phyloP scores from a whole-genome alignment of 2,329 filamentous ascomycete species.

The Aureobasidium sp. region DNA sequence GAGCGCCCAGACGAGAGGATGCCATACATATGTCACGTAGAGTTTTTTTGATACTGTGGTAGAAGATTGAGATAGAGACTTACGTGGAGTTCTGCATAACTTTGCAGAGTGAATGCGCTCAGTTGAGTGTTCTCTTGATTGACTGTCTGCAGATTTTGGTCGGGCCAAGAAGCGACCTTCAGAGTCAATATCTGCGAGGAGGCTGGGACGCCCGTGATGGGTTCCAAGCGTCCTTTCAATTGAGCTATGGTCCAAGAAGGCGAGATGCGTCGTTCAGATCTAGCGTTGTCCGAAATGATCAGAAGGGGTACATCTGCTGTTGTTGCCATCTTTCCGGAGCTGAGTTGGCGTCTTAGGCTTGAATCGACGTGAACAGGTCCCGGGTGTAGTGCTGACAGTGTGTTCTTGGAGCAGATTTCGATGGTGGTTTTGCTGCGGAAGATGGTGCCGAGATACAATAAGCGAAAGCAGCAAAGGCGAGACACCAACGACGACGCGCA shows the following conservation, averaged over 20 bases:
- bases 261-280: slow-evolving; percentile 90
- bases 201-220: slow-evolving; percentile 92
- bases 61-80: slow-evolving; percentile 46
- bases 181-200: slow-evolving; percentile 79
- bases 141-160: slow-evolving; percentile 70
- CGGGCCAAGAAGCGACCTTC: slow-evolving; percentile 68
- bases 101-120: slow-evolving; percentile 70
- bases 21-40: background rate
- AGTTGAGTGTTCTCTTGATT: slow-evolving; percentile 78
- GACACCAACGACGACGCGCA: background rate
- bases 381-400: background rate
- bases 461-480: background rate
- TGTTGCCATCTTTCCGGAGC: slow-evolving; percentile 19
- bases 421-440: background rate
- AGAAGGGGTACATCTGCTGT: slow-evolving; percentile 81
- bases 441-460: background rate
- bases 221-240: slow-evolving; percentile 89
- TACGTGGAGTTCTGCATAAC: slow-evolving; percentile 85
- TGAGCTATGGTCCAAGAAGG: slow-evolving; percentile 91
- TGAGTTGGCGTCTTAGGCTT: background rate
- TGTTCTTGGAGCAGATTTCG: background rate
- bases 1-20: background rate
- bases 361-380: background rate
- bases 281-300: slow-evolving; percentile 78
- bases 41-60: background rate